phyloP scores from a whole-genome alignment of 768 basidiomycete species.

The Chalciporus pseudorubinellus region DNA sequence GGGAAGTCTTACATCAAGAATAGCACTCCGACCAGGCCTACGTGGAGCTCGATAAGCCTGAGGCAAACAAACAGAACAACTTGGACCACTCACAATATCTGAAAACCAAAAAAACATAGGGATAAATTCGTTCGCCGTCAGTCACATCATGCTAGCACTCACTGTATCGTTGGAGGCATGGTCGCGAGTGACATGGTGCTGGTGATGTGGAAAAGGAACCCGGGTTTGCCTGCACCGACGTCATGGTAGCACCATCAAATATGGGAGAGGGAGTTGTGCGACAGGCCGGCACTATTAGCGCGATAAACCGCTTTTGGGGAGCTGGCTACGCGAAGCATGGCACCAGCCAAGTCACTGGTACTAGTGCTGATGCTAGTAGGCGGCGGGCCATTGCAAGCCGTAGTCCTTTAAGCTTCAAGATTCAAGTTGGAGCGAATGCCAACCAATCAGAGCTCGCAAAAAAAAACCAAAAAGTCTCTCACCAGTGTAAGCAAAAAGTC shows the following conservation, averaged over 20 bases:
- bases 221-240: too few species aligned
- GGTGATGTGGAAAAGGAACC: not conserved
- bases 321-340: too few species aligned
- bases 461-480: too few species aligned
- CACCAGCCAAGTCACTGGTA: too few species aligned
- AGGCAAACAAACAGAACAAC: not conserved
- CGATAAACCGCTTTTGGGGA: too few species aligned
- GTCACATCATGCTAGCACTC: constrained; percentile 1
- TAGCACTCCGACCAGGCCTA: constrained; percentile 20
- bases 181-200: not conserved
- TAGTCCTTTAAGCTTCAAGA: too few species aligned
- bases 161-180: constrained; percentile 19
- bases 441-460: too few species aligned
- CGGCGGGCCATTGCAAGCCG: too few species aligned
- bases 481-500: too few species aligned
- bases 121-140: not conserved
- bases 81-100: constrained; percentile 16
- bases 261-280: not conserved
- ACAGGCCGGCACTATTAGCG: too few species aligned
- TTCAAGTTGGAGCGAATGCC: too few species aligned
- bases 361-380: too few species aligned
- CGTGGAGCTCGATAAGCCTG: not conserved
- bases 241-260: constrained; percentile 1
- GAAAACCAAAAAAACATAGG: not conserved
- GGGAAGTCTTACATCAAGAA: constrained; percentile 17